Percentiles rank a stretch among this genome's conserved stretches.
phyloP scores from a whole-genome alignment of 306 rosid species.

The Rosa persica region DNA sequence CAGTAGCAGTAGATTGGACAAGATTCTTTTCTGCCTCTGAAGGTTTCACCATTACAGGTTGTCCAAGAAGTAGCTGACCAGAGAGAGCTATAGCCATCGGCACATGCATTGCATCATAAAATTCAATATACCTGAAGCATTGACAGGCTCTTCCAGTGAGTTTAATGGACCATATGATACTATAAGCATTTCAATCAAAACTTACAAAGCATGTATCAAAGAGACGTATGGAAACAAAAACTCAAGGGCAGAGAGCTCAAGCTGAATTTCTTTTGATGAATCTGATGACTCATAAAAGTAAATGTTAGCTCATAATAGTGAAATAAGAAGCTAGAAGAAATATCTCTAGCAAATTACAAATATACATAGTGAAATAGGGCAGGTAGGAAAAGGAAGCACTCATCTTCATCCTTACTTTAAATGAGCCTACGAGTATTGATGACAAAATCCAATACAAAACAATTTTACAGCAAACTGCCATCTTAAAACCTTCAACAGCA shows the following conservation, averaged over 20 bases:
- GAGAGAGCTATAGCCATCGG: slow-evolving; percentile 99
- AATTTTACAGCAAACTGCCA: background rate
- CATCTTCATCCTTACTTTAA: background rate
- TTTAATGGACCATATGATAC: slow-evolving; percentile 38
- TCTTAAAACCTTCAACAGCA: background rate
- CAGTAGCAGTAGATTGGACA: slow-evolving; percentile 77
- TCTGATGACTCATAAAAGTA: slow-evolving; percentile 71
- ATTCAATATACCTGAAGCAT: slow-evolving; percentile 95
- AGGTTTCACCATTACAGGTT: slow-evolving; percentile 99
- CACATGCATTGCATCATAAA: slow-evolving; percentile 96
- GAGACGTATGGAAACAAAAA: slow-evolving; percentile 78
- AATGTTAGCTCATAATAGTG: slow-evolving; percentile 60
- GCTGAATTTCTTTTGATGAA: slow-evolving; percentile 81
- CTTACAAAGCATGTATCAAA: slow-evolving; percentile 81
- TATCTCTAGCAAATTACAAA: slow-evolving; percentile 19
- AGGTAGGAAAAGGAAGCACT: background rate
- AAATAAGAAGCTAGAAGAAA: slow-evolving; percentile 32
- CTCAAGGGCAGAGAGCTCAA: slow-evolving; percentile 91
- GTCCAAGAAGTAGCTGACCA: slow-evolving; percentile 91
- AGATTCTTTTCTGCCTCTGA: slow-evolving; percentile 99
- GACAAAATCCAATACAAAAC: background rate
- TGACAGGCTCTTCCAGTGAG: slow-evolving; percentile 50
- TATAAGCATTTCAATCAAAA: slow-evolving; percentile 43
- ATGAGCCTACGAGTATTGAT: background rate
- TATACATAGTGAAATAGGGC: background rate